Evolutionary conservation across 2,329 filamentous ascomycete species (phyloP).

Genomic region (Rutstroemia sp.): DNA sequence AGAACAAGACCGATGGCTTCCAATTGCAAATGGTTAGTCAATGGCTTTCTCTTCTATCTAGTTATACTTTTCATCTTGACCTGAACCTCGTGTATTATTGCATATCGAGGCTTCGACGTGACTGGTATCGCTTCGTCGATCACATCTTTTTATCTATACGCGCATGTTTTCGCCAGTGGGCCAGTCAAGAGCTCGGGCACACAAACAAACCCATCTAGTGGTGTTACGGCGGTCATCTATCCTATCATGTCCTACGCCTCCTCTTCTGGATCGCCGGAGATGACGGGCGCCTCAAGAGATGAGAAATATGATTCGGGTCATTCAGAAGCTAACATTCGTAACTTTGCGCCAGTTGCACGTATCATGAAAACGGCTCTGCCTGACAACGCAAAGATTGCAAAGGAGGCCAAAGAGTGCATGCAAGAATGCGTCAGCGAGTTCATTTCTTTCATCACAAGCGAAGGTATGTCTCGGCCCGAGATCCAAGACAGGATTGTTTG

Average conservation of each 20-base stretch:
- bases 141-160: constrained; percentile 33
- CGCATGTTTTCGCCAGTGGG: constrained; percentile 24
- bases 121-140: constrained; percentile 43
- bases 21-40: constrained; percentile 99
- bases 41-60: constrained; percentile 16
- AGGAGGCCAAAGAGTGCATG: constrained; percentile 99
- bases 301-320: constrained; percentile 24
- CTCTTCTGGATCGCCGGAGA: constrained; percentile 41
- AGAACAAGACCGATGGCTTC: constrained; percentile 98
- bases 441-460: constrained; percentile 98
- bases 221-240: constrained; percentile 26
- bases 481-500: constrained; percentile 4
- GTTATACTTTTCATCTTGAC: constrained; percentile 34
- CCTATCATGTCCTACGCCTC: constrained; percentile 53
- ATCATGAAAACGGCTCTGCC: constrained; percentile 98
- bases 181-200: constrained; percentile 26
- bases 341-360: constrained; percentile 90
- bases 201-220: constrained; percentile 26
- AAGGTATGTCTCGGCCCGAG: constrained; percentile 57
- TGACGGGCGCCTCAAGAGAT: constrained; percentile 36
- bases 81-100: constrained; percentile 44
- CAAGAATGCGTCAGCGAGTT: constrained; percentile 99
- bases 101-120: constrained; percentile 26
- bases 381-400: constrained; percentile 97
- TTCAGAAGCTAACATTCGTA: constrained; percentile 85